A percentile compares a stretch with the other conserved stretches of the same genome.
phyloP scores from a whole-genome alignment of 805 yeast species.

The Metschnikowia gruessii region DNA sequence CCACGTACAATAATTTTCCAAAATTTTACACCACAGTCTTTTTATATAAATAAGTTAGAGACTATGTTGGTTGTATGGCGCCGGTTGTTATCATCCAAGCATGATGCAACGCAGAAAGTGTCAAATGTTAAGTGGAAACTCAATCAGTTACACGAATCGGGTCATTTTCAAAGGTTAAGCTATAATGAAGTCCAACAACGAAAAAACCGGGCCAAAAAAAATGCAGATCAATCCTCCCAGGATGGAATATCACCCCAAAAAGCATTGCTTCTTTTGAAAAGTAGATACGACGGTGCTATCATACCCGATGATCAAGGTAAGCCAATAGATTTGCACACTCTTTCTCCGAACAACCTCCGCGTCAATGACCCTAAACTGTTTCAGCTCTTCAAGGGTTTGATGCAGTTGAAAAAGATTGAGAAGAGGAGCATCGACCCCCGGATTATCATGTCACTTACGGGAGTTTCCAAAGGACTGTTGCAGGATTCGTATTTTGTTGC shows the following conservation, averaged over 20 bases:
- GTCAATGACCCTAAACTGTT: slow-evolving; percentile 22
- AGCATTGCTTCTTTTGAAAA: slow-evolving; percentile 28
- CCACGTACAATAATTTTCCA: too few species aligned
- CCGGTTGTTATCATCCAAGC: background rate
- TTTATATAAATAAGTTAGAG: too few species aligned
- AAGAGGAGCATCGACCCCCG: slow-evolving; percentile 38
- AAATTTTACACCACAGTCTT: too few species aligned
- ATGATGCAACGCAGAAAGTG: background rate
- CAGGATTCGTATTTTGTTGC: slow-evolving; percentile 57
- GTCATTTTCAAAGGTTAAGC: slow-evolving; percentile 23
- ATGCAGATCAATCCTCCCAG: background rate
- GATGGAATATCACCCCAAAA: slow-evolving; percentile 17
- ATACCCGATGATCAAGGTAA: slow-evolving; percentile 28
- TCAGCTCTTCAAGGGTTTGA: slow-evolving; percentile 29
- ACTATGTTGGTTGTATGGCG: slow-evolving; percentile 3
- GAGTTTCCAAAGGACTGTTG: slow-evolving; percentile 55
- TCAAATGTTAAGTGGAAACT: slow-evolving; percentile 22
- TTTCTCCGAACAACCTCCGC: slow-evolving; percentile 26
- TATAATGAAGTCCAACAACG: slow-evolving; percentile 18
- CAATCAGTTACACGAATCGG: slow-evolving; percentile 29
- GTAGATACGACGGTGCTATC: slow-evolving; percentile 29
- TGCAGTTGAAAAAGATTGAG: slow-evolving; percentile 24
- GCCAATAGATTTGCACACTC: slow-evolving; percentile 22
- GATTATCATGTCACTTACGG: slow-evolving; percentile 53
- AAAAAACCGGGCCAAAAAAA: slow-evolving; percentile 8